Conservation (phyloP, 2,329 filamentous ascomycete species). For the Aureobasidium sp. region DNA sequence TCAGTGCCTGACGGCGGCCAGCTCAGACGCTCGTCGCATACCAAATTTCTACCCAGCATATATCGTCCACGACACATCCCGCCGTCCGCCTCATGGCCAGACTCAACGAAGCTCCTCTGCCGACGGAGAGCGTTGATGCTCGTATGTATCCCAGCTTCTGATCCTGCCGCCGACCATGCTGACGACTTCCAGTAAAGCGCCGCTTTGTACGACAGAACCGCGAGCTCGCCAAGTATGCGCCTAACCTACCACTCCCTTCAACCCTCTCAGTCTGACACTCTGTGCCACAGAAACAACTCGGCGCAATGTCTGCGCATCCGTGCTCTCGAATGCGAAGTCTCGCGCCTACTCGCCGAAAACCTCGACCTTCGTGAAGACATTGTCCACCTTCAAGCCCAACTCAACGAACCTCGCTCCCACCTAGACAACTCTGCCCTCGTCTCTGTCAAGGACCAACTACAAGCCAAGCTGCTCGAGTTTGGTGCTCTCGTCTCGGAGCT, state of each 20-base stretch:
- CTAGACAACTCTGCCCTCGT: conserved; percentile 58
- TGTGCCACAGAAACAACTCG: conserved; percentile 57
- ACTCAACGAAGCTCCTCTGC: conserved; percentile 61
- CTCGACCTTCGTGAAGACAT: conserved; percentile 65
- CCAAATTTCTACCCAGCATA: background rate
- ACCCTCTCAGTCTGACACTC: background rate
- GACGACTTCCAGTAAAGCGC: conserved; percentile 55
- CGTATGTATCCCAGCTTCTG: conserved; percentile 45
- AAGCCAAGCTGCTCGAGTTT: conserved; percentile 66
- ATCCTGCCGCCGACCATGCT: conserved; percentile 12
- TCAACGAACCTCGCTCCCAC: conserved; percentile 52
- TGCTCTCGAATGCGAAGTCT: conserved; percentile 66
- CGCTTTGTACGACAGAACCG: conserved; percentile 77
- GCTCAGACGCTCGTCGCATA: background rate
- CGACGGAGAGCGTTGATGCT: conserved; percentile 60
- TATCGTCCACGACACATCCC: background rate
- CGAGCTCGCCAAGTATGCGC: conserved; percentile 58
- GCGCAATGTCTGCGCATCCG: conserved; percentile 70
- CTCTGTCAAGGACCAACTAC: conserved; percentile 63
- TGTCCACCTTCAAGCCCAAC: conserved; percentile 59
- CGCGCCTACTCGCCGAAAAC: conserved; percentile 71
- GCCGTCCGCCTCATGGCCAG: conserved; percentile 56
- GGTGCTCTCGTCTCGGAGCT: conserved; percentile 59
- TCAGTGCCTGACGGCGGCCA: background rate
- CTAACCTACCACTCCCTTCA: background rate